Percentiles rank a stretch among this genome's conserved stretches.
These are phyloP conservation scores for Amanita pseudoporphyria DNA, from an alignment of 768 basidiomycete genomes.

Conservation along the genomic window DNA sequence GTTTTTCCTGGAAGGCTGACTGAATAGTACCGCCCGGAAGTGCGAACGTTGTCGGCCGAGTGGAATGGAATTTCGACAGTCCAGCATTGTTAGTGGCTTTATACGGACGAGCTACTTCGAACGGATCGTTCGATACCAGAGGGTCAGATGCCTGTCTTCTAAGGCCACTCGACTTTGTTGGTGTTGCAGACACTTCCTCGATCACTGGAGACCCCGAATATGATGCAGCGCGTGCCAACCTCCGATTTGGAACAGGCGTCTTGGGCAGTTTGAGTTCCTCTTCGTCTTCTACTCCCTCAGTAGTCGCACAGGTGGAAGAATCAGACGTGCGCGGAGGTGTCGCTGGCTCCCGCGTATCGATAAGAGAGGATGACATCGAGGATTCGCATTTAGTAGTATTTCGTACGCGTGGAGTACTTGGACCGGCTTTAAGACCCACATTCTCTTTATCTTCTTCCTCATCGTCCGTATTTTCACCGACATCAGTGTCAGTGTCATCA, in stretches of 20 bases:
- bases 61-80: too few species aligned
- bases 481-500: conserved; percentile 3
- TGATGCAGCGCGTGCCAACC: not conserved
- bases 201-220: not conserved
- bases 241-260: not conserved
- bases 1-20: not conserved
- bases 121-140: not conserved
- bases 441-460: conserved; percentile 6
- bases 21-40: not conserved
- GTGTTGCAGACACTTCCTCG: not conserved
- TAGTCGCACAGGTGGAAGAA: not conserved
- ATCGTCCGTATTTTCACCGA: not conserved
- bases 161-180: not conserved
- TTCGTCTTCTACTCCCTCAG: not conserved
- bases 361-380: not conserved
- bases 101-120: not conserved
- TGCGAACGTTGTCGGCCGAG: not conserved
- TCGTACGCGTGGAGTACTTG: not conserved
- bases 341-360: not conserved
- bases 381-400: not conserved
- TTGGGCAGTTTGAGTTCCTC: not conserved
- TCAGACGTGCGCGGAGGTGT: not conserved
- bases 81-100: not conserved
- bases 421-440: not conserved
- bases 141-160: not conserved